Evolutionary conservation across 73 alveolate species (phyloP), one percentile per base, ranked within the genome.

Genomic region (Paramecium sonneborni): DNA sequence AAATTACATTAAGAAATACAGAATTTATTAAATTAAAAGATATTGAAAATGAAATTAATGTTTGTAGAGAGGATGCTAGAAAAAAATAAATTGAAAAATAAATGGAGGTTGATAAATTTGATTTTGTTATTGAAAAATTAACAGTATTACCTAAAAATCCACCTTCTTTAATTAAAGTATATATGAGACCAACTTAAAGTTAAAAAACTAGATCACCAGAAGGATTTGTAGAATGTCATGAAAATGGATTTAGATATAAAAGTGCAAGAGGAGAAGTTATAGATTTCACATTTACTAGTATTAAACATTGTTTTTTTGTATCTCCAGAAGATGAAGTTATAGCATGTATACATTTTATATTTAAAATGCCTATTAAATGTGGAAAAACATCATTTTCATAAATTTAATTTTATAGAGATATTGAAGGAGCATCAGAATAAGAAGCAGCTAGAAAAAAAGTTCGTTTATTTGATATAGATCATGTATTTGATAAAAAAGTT

Each of bases 291-390:
- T 98, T 95, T 85, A 88, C 95, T 35, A 97, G 96, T 76, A 93
- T 98, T 38, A 96, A 96, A 92, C 98, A 98, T 88, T 97, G 98
- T 28, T 97, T 98, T 95, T 96, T 94, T 94, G 96, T 96, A 88
- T 97, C 99, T 0, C 97, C 99, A 85, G 98, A 96, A 55, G 84
- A 88, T 18, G 99, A 98, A 93, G 96, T 98, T 69, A 96, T 97
- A 11, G 99, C 95, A 18, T 94, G 97, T 79, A 94, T 98, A 23
- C 99, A 98, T 86, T 97, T 98, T 94, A 85, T 96, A 87, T 93
- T 98, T 57, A 94, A 97, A 57, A 94, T 92, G 86, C 97, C 97
- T 2, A 95, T 97, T 20, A 76, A 94, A 76, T 88, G 95, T 2
- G 99, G 99, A 6, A 95, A 89, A 69, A 97, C 96, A 85, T 95